Evolutionary conservation across 768 basidiomycete species (phyloP).

Genomic region (Serendipita sp.): DNA sequence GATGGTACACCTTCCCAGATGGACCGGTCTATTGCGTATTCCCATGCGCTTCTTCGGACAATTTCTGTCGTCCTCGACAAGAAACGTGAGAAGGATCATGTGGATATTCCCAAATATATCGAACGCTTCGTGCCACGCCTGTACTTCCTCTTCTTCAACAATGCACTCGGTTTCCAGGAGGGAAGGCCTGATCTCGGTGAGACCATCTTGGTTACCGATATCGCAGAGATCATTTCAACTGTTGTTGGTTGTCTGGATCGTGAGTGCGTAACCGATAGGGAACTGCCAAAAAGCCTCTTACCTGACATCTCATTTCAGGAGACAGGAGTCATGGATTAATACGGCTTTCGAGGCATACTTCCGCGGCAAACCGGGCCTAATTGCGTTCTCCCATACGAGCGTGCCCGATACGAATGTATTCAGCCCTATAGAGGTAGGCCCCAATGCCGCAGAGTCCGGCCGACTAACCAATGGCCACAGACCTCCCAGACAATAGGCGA

Average conservation of each 20-base stretch:
- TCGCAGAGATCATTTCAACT: constrained; percentile 48
- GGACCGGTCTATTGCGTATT: constrained; percentile 47
- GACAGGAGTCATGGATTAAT: constrained; percentile 42
- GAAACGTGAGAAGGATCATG: constrained; percentile 36
- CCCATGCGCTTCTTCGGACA: constrained; percentile 62
- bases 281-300: not conserved
- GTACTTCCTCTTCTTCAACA: constrained; percentile 43
- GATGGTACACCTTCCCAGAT: constrained; percentile 23
- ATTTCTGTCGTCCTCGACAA: constrained; percentile 41
- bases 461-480: not conserved
- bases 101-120: constrained; percentile 65
- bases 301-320: constrained; percentile 24
- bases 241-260: constrained; percentile 45
- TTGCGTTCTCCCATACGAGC: constrained; percentile 43
- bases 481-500: constrained; percentile 12
- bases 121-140: constrained; percentile 59
- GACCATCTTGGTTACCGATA: constrained; percentile 39
- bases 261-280: constrained; percentile 36
- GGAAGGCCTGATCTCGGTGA: constrained; percentile 17
- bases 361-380: constrained; percentile 31
- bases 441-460: not conserved
- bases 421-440: constrained; percentile 35
- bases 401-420: constrained; percentile 26
- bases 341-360: constrained; percentile 39
- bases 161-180: constrained; percentile 18